These are phyloP conservation scores for Bipolaris victoriae DNA, from an alignment of 2,329 filamentous ascomycete genomes.

Conservation along the genomic window DNA sequence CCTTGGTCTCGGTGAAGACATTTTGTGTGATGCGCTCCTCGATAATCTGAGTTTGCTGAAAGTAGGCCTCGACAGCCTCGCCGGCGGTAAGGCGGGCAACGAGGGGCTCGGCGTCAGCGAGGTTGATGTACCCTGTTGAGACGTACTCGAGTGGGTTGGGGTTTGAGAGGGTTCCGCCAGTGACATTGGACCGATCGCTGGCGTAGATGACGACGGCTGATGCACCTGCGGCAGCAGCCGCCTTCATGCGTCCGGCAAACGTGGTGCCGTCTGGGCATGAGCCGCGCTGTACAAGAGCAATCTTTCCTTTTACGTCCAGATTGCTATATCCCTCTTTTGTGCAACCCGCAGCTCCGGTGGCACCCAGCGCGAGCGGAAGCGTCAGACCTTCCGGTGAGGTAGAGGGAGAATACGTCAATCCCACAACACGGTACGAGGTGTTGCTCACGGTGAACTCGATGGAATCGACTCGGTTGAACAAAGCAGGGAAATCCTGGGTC, in stretches of 20 bases:
- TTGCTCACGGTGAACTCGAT: conserved; percentile 50
- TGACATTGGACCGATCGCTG: conserved; percentile 46
- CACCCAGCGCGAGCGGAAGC: conserved; percentile 50
- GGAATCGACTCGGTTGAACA: conserved; percentile 52
- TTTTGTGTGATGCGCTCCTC: conserved; percentile 59
- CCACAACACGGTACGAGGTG: conserved; percentile 48
- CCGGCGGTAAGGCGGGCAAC: conserved; percentile 50
- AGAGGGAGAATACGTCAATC: conserved; percentile 57
- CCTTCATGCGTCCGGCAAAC: conserved; percentile 49
- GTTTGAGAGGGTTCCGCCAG: conserved; percentile 49
- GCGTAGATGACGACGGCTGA: conserved; percentile 53
- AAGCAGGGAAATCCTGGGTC: conserved; percentile 58
- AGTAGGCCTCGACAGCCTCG: conserved; percentile 49
- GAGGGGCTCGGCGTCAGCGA: conserved; percentile 52
- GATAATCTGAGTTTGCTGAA: conserved; percentile 54
- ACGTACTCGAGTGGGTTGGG: conserved; percentile 47
- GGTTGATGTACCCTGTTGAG: conserved; percentile 52
- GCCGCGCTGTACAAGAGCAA: conserved; percentile 52
- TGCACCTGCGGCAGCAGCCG: conserved; percentile 51
- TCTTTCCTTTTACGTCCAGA: conserved; percentile 50
- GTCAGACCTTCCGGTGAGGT: conserved; percentile 55
- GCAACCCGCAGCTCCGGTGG: conserved; percentile 51
- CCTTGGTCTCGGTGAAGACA: conserved; percentile 49
- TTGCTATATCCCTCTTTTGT: conserved; percentile 46
- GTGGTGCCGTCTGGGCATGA: conserved; percentile 52